Percentiles rank a stretch among this genome's conserved stretches.
phyloP scores from a whole-genome alignment of 352 stramenopile species.

The Pythium phragmiticola region DNA sequence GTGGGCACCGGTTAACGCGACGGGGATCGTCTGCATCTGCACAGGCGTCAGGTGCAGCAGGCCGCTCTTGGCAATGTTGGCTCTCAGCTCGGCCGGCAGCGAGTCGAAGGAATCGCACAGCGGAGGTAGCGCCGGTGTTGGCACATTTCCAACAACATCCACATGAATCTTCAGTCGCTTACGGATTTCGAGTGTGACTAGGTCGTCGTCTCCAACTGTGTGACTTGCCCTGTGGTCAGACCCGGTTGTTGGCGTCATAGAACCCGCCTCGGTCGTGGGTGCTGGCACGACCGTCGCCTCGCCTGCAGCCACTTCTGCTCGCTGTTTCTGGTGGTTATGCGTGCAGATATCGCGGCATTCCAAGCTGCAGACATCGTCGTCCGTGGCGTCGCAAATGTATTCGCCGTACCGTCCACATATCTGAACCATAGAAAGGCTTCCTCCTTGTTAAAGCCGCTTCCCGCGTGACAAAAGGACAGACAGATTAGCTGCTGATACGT shows the following conservation, averaged over 20 bases:
- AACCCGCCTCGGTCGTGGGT: not conserved
- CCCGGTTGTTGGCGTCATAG: not conserved
- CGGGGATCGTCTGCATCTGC: constrained; percentile 76
- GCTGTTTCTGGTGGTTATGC: constrained; percentile 1
- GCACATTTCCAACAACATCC: constrained; percentile 4
- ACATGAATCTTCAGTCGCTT: constrained; percentile 39
- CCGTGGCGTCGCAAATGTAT: constrained; percentile 79
- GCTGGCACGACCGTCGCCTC: not conserved
- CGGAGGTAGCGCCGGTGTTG: not conserved
- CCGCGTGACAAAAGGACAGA: no score
- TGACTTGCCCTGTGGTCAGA: not conserved
- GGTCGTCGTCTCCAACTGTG: not conserved
- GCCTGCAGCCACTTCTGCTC: not conserved
- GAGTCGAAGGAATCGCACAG: constrained; percentile 17
- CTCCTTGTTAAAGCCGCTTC: no score
- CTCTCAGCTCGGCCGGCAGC: constrained; percentile 28
- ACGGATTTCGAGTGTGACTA: constrained; percentile 23
- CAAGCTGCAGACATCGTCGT: constrained; percentile 83
- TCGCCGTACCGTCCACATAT: constrained; percentile 72
- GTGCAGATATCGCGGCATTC: constrained; percentile 63
- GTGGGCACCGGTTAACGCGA: constrained; percentile 37
- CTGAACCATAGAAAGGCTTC: constrained; percentile 14
- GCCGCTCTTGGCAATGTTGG: constrained; percentile 37
- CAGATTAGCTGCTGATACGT: not conserved
- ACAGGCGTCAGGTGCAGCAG: constrained; percentile 58